Conservation (phyloP, 2,329 filamentous ascomycete species). For the Botrytis cinerea region DNA sequence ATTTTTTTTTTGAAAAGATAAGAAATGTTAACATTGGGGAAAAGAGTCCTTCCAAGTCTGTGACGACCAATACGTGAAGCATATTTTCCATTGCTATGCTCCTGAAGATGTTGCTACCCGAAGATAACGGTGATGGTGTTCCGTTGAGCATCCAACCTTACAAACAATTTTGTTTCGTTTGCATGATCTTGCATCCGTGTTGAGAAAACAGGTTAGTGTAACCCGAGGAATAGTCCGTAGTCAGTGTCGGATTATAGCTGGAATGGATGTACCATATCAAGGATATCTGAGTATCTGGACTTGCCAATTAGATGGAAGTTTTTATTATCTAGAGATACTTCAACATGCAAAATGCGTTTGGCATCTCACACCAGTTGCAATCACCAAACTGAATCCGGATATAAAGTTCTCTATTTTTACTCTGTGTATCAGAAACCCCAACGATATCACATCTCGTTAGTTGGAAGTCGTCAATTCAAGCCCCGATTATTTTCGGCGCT, state of each 20-base stretch:
- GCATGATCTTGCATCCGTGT: background rate
- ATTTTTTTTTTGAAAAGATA: background rate
- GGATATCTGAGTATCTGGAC: background rate
- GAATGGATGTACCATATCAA: background rate
- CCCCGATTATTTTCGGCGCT: background rate
- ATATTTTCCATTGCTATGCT: background rate
- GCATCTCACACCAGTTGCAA: background rate
- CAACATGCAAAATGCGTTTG: background rate
- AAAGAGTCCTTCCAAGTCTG: background rate
- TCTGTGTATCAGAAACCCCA: no score
- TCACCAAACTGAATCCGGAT: background rate
- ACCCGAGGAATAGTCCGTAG: background rate
- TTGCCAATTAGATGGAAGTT: background rate
- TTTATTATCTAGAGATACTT: background rate
- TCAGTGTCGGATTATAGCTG: background rate
- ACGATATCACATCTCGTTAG: background rate
- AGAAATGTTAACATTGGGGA: background rate
- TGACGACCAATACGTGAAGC: background rate
- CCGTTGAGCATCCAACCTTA: background rate
- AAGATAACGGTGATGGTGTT: no score
- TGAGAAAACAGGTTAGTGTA: background rate
- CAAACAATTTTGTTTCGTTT: background rate
- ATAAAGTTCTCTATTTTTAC: no score
- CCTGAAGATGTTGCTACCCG: background rate
- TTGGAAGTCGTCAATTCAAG: background rate